Evolutionary conservation across 768 basidiomycete genomes (phyloP).

Genomic region (Lactarius quietus): DNA sequence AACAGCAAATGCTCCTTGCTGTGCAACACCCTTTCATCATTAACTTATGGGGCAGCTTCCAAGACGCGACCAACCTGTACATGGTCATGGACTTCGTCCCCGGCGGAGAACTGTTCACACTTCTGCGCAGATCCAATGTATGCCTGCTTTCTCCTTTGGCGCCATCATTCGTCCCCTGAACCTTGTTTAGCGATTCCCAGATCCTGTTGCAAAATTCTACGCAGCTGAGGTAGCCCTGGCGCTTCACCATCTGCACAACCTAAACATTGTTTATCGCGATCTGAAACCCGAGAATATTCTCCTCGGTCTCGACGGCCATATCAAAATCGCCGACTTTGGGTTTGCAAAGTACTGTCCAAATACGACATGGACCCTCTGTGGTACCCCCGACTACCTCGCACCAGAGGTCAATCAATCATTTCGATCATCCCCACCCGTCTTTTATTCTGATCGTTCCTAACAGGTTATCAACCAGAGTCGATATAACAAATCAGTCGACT

Average conservation of each 20-base stretch:
- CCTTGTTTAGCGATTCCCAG: conserved; percentile 76
- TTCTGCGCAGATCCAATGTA: conserved; percentile 86
- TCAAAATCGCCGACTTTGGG: conserved; percentile 96
- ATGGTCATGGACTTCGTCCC: conserved; percentile 98
- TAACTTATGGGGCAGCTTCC: conserved; percentile 95
- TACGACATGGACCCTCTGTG: conserved; percentile 93
- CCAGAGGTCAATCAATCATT: conserved; percentile 61
- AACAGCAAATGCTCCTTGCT: conserved; percentile 78
- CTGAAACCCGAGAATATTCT: conserved; percentile 97
- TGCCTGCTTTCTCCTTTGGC: conserved; percentile 29
- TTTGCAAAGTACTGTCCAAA: conserved; percentile 88
- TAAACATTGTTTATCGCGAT: conserved; percentile 94
- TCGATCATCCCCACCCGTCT: background rate
- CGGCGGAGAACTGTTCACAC: conserved; percentile 94
- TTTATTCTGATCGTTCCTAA: conserved; percentile 1
- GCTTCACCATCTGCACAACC: conserved; percentile 80
- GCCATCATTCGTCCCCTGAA: conserved; percentile 15
- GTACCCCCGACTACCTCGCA: conserved; percentile 94
- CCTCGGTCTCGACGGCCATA: conserved; percentile 90
- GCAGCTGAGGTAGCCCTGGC: conserved; percentile 94
- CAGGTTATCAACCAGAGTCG: conserved; percentile 77
- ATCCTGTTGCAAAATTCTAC: conserved; percentile 97
- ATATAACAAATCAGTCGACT: conserved; percentile 96
- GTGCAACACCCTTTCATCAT: conserved; percentile 93
- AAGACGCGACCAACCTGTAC: conserved; percentile 89